Evolutionary conservation across 2,329 filamentous ascomycete genomes (phyloP).

Genomic region (Chrysoporthe cubensis): DNA sequence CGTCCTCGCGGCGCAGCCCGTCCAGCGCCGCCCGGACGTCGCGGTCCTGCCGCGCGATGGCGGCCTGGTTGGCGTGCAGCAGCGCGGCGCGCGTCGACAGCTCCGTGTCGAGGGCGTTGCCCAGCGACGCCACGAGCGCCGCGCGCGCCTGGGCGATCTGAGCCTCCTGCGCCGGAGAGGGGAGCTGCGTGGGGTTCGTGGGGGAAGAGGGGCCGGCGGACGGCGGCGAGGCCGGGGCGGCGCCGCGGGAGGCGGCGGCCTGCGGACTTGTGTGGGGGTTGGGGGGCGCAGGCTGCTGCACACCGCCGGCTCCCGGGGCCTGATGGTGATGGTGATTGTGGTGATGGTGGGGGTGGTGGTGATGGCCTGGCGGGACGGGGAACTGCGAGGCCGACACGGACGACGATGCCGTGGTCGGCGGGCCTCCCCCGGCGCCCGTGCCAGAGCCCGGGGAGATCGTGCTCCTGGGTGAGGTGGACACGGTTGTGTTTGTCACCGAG

Average conservation of each 20-base stretch:
- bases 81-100: slow-evolving; percentile 69
- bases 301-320: not conserved
- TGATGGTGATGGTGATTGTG: not conserved
- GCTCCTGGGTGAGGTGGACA: slow-evolving; percentile 27
- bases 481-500: slow-evolving; percentile 29
- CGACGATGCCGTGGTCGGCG: slow-evolving; percentile 27
- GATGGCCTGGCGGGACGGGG: slow-evolving; percentile 13
- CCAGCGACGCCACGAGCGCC: slow-evolving; percentile 65
- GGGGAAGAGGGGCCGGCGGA: slow-evolving; percentile 11
- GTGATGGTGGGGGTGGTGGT: slow-evolving; percentile 4
- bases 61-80: slow-evolving; percentile 70
- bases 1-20: slow-evolving; percentile 64
- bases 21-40: slow-evolving; percentile 65
- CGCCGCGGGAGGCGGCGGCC: slow-evolving; percentile 1
- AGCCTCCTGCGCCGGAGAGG: slow-evolving; percentile 47
- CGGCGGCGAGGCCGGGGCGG: not conserved
- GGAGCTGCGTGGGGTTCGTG: slow-evolving; percentile 42
- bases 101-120: slow-evolving; percentile 70
- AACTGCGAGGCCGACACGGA: slow-evolving; percentile 27
- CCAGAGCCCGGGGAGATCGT: slow-evolving; percentile 22
- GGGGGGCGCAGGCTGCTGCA: not conserved
- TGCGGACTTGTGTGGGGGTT: slow-evolving; percentile 6
- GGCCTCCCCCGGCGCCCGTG: slow-evolving; percentile 17
- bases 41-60: slow-evolving; percentile 69
- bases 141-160: slow-evolving; percentile 61